Conservation (phyloP, 176 grass and related monocot species). For the Bothriochloa decipiens region DNA sequence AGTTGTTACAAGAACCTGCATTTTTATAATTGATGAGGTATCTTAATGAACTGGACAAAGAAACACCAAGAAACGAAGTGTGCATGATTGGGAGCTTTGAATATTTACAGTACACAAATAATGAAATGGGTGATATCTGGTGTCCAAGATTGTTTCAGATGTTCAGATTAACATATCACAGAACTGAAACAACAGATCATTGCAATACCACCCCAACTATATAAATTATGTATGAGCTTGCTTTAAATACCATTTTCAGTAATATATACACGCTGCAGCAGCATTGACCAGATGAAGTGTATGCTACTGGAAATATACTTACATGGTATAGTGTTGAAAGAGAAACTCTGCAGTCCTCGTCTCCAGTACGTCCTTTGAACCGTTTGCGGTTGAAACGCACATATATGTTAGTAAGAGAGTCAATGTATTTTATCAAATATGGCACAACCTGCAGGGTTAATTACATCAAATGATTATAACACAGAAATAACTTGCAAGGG, state of each 20-base stretch:
- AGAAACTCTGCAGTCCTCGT: conserved; percentile 93
- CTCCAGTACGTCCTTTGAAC: conserved; percentile 93
- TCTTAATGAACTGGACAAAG: too few relatives aligned
- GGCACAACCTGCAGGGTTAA: conserved; percentile 78
- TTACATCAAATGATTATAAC: conserved; percentile 20
- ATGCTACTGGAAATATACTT: conserved; percentile 40
- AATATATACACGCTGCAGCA: conserved; percentile 16
- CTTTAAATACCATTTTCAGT: background rate
- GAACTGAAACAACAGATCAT: conserved; percentile 24
- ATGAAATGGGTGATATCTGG: conserved; percentile 3
- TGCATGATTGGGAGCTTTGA: too few relatives aligned
- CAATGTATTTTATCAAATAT: conserved; percentile 91
- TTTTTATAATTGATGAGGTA: too few relatives aligned
- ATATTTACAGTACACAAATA: background rate
- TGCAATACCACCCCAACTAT: background rate
- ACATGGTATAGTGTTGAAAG: conserved; percentile 95
- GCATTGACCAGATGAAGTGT: conserved; percentile 17
- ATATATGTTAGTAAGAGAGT: conserved; percentile 98
- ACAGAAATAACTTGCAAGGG: conserved; percentile 16
- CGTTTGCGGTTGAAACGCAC: conserved; percentile 97
- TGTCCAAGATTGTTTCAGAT: conserved; percentile 25
- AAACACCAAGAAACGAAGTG: too few relatives aligned
- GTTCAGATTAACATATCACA: conserved; percentile 9
- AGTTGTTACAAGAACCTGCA: too few relatives aligned
- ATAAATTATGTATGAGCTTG: background rate